These are phyloP conservation scores for Venturiaceae sp. DNA, from an alignment of 2,329 filamentous ascomycete species.

Conservation along the genomic window DNA sequence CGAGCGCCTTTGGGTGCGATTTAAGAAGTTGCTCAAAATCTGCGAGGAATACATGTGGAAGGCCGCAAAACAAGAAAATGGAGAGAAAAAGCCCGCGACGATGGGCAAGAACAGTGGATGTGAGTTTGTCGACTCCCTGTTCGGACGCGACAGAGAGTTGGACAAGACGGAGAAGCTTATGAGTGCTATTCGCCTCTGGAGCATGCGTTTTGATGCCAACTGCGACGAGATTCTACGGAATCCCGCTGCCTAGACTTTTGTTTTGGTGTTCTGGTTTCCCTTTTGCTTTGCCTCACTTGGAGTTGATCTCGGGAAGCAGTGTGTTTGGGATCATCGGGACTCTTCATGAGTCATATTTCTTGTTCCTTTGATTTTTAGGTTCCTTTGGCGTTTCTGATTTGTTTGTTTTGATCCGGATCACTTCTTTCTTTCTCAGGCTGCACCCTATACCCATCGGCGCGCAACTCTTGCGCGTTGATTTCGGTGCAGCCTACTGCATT, in stretches of 20 bases:
- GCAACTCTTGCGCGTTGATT: too few relatives aligned
- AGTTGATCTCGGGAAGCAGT: conserved; percentile 5
- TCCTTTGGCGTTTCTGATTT: neutral
- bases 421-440: neutral
- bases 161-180: conserved; percentile 89
- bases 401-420: neutral
- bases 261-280: neutral
- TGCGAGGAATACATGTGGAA: conserved; percentile 96
- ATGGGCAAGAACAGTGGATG: conserved; percentile 88
- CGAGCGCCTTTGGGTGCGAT: conserved; percentile 74
- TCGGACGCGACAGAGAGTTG: conserved; percentile 82
- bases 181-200: conserved; percentile 80
- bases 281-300: neutral
- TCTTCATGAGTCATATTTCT: neutral
- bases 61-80: conserved; percentile 62
- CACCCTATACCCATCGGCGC: conserved; percentile 1
- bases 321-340: neutral
- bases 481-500: neutral
- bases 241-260: conserved; percentile 25
- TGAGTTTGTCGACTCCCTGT: conserved; percentile 94
- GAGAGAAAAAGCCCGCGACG: conserved; percentile 52
- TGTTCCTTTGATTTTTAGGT: neutral
- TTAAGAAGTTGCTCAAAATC: conserved; percentile 76
- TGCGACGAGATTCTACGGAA: conserved; percentile 75
- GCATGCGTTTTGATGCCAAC: conserved; percentile 89